Evolutionary conservation across 2,329 filamentous ascomycete genomes (phyloP), one percentile per base, ranked within the genome.

Genomic region (Trichoderma asperellum): DNA sequence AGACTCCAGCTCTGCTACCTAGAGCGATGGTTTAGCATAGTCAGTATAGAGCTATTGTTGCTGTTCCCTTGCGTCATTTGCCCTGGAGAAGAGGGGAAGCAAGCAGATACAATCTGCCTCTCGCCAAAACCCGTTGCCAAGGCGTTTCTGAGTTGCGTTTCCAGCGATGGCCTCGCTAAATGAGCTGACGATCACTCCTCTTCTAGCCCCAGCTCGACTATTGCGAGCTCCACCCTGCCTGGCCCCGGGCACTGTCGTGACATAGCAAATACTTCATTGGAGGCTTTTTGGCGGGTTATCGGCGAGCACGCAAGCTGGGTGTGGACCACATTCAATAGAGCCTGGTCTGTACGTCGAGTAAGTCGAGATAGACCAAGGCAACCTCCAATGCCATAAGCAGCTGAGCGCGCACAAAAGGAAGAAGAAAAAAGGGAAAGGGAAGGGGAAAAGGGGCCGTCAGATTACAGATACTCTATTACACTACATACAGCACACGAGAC

Each of bases 171-270:
- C 35, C 35, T 59, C 60, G 55, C 63, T 58, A 49, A 59, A 59
- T 67, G 63, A 67, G 63, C 55, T 27, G 55, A 49, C 63, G 53
- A 67, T 67, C 63, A 29, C 63, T 67, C 55, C 63, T 66, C 63
- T 35, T 47, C 63, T n/a, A 43, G 63, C 37, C 63, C 63, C 62
- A 49, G 55, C 55, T 66, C 62, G 56, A 58, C 57, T 29, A 66
- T 58, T 37, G 29, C 16, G 53, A 52, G 53, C 63, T 66, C 63
- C 63, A 59, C 63, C 63, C 34, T 40, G n/a, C 32, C n/a, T 35
- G 63, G 29, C 37, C 52, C 18, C 34, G 18, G 37, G 16, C 16
- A 18, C 32, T 57, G 62, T 65, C 55, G 55, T 27, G 53, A 58
- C 63, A 66, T 66, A 34, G 29, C 27, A 40, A 57, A 32, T 53